phyloP scores from a whole-genome alignment of 2,329 filamentous ascomycete genomes.

The Stagonosporopsis rhizophila region DNA sequence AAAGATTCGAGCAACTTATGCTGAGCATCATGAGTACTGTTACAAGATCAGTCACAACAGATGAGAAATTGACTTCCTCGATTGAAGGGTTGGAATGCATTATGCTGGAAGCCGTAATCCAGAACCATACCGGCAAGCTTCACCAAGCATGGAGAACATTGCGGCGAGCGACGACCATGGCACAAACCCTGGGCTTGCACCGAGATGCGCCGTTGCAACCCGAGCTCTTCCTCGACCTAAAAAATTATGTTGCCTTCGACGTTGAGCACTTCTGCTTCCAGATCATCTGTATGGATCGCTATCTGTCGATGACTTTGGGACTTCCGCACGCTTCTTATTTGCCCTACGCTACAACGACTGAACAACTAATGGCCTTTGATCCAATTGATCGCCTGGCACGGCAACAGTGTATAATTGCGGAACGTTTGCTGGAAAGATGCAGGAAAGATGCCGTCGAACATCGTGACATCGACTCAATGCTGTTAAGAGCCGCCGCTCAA shows the following conservation, averaged over 20 bases:
- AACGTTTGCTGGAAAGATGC: conserved; percentile 51
- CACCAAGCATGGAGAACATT: conserved; percentile 49
- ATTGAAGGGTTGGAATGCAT: conserved; percentile 55
- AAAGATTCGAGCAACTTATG: background rate
- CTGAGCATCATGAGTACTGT: conserved; percentile 35
- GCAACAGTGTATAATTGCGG: conserved; percentile 43
- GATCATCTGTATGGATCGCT: conserved; percentile 49
- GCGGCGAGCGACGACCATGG: conserved; percentile 51
- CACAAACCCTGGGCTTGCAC: conserved; percentile 54
- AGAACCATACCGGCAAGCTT: conserved; percentile 52
- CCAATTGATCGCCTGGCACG: conserved; percentile 40
- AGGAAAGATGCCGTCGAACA: conserved; percentile 22
- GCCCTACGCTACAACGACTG: background rate
- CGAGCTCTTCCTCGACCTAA: conserved; percentile 17
- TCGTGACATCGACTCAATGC: conserved; percentile 28
- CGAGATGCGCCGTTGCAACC: conserved; percentile 48
- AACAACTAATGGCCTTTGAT: background rate
- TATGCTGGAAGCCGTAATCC: conserved; percentile 51
- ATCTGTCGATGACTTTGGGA: conserved; percentile 52
- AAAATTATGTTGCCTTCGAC: conserved; percentile 7
- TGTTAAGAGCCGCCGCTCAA: conserved; percentile 17
- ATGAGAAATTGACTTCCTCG: conserved; percentile 48
- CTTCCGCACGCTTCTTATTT: conserved; percentile 38
- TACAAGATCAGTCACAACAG: conserved; percentile 42
- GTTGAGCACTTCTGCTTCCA: conserved; percentile 48